A percentile compares a stretch with the other conserved stretches of the same genome.
Evolutionary conservation across 129 eudicot species (phyloP).

Genomic region (Logfia minima): DNA sequence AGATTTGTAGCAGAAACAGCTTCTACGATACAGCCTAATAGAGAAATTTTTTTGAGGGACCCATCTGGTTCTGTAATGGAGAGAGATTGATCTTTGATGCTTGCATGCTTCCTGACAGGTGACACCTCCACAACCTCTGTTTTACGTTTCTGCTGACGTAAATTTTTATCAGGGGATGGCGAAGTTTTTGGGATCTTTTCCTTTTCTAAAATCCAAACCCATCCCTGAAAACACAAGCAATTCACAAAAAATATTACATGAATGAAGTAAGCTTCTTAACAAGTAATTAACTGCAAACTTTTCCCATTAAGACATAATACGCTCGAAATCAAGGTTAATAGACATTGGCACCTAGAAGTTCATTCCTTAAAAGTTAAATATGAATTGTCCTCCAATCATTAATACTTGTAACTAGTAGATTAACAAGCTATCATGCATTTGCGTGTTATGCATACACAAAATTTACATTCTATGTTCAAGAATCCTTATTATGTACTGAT

Average conservation of each 20-base stretch:
- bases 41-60: constrained; percentile 41
- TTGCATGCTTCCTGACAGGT: constrained; percentile 76
- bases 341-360: background rate
- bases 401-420: too few species aligned
- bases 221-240: constrained; percentile 49
- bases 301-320: background rate
- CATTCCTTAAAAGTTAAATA: background rate
- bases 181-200: constrained; percentile 61
- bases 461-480: background rate
- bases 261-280: background rate
- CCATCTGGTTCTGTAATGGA: constrained; percentile 64
- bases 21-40: constrained; percentile 63
- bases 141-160: constrained; percentile 59
- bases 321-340: background rate
- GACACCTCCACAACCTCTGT: constrained; percentile 68
- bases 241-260: background rate
- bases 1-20: constrained; percentile 89
- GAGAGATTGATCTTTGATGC: constrained; percentile 66
- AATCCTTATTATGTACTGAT: background rate
- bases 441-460: background rate
- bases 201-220: constrained; percentile 77
- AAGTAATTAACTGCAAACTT: background rate
- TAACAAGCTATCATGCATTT: too few species aligned
- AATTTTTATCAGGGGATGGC: constrained; percentile 39
- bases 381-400: background rate